These are phyloP conservation scores for Fusarium marasasianum DNA, from an alignment of 2,329 filamentous ascomycete species.

Conservation along the genomic window DNA sequence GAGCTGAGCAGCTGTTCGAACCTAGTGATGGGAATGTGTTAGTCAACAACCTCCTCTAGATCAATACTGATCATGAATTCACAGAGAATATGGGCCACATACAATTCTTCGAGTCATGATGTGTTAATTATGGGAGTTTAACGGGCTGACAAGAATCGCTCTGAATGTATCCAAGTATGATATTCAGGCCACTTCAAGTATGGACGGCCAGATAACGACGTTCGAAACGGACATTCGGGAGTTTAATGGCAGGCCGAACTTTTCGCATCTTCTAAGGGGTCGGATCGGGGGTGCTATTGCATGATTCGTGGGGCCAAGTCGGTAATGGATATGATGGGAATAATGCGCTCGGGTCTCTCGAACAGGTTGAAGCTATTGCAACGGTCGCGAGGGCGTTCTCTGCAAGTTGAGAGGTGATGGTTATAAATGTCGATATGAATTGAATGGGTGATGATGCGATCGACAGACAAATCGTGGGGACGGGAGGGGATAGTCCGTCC, in stretches of 20 bases:
- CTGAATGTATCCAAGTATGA: background rate
- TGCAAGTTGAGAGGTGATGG: background rate
- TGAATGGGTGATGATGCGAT: conserved; percentile 18
- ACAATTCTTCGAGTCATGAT: conserved; percentile 53
- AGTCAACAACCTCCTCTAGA: background rate
- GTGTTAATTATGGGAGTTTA: conserved; percentile 8
- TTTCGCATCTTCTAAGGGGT: conserved; percentile 43
- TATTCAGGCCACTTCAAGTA: conserved; percentile 29
- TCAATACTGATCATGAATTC: background rate
- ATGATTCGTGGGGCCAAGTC: conserved; percentile 26
- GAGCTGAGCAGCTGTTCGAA: conserved; percentile 80
- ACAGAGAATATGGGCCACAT: conserved; percentile 18
- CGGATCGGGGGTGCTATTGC: conserved; percentile 37
- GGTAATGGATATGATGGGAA: background rate
- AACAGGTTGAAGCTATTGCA: background rate
- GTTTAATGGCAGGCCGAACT: conserved; percentile 25
- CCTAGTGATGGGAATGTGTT: conserved; percentile 48
- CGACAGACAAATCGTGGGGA: conserved; percentile 32
- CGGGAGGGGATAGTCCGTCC: conserved; percentile 9
- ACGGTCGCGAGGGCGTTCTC: background rate
- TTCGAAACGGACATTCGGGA: conserved; percentile 35
- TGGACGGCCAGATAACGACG: conserved; percentile 21
- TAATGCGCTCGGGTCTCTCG: conserved; percentile 1
- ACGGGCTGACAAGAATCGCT: background rate
- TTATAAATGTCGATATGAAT: conserved; percentile 6